These are phyloP conservation scores for Corylus americana DNA, from an alignment of 306 rosid species.

Conservation along the genomic window DNA sequence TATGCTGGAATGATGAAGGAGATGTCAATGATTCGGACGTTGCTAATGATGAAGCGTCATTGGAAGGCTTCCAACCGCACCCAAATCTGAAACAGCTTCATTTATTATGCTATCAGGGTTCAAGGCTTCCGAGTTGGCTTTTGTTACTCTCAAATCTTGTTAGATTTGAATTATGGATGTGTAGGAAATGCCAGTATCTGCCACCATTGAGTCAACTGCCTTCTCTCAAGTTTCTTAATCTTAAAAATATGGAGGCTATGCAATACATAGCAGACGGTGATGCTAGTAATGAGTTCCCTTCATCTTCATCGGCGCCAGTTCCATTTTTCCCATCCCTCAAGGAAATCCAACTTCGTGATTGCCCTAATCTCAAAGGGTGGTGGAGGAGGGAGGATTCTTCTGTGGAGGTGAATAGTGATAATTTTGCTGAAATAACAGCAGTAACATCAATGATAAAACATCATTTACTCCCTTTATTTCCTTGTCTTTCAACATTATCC, in stretches of 20 bases:
- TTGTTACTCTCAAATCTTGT: not conserved
- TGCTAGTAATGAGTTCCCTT: not conserved
- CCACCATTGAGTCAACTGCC: constrained; percentile 8
- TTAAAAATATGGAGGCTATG: not conserved
- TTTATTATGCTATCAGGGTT: not conserved
- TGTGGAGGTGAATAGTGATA: not conserved
- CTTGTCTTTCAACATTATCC: not conserved
- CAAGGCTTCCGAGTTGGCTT: not conserved
- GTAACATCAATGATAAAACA: not conserved
- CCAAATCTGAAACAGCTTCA: not conserved
- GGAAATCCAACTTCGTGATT: fast-evolving
- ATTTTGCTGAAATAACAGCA: too few species aligned
- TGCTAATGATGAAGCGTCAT: not conserved
- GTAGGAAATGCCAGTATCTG: not conserved
- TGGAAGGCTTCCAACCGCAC: constrained; percentile 1
- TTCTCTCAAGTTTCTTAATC: constrained; percentile 10
- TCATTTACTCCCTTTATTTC: not conserved
- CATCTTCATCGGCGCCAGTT: not conserved
- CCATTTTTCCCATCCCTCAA: constrained; percentile 29
- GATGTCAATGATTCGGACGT: not conserved
- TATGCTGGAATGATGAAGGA: constrained; percentile 8
- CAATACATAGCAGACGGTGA: constrained; percentile 3
- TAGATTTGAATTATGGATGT: constrained; percentile 9
- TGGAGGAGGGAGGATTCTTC: not conserved
- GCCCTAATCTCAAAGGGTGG: constrained; percentile 34